Conservation (phyloP, 805 yeast species). For the Candida maris region DNA sequence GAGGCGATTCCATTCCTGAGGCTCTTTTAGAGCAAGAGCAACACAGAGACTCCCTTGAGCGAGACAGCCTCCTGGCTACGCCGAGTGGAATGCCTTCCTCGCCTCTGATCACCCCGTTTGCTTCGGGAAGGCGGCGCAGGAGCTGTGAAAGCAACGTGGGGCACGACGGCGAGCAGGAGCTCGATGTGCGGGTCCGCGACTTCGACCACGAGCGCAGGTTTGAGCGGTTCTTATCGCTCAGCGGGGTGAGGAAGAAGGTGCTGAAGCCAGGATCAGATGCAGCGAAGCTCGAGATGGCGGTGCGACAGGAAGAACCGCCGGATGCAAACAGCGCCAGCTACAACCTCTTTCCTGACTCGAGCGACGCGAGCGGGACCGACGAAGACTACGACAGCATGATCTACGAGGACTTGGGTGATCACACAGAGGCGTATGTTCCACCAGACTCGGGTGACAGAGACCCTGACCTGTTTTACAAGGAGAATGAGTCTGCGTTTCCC, state of each 20-base stretch:
- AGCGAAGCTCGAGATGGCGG: background rate
- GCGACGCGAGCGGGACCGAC: conserved; percentile 14
- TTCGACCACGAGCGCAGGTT: conserved; percentile 27
- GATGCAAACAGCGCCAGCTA: conserved; percentile 15
- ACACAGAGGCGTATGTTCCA: conserved; percentile 6
- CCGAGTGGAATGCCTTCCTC: conserved; percentile 50
- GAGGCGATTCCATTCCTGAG: background rate
- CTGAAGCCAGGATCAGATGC: background rate
- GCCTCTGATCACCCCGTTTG: conserved; percentile 50
- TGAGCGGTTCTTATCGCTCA: conserved; percentile 22
- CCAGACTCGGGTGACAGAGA: conserved; percentile 12
- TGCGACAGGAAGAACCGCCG: conserved; percentile 1
- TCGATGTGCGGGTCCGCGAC: conserved; percentile 24
- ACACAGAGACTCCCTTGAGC: conserved; percentile 28
- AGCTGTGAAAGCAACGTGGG: background rate
- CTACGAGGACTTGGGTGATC: conserved; percentile 7
- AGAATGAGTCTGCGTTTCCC: conserved; percentile 17
- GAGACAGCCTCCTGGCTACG: conserved; percentile 40
- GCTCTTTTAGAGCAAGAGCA: conserved; percentile 8
- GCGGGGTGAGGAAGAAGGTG: conserved; percentile 21
- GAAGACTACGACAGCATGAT: conserved; percentile 6
- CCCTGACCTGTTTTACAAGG: conserved; percentile 16
- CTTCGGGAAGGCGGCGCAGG: conserved; percentile 33
- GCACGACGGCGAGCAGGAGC: conserved; percentile 51
- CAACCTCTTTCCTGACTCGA: conserved; percentile 19